Conservation (phyloP, 306 rosid species). For the Gastrolobium bilobum region DNA sequence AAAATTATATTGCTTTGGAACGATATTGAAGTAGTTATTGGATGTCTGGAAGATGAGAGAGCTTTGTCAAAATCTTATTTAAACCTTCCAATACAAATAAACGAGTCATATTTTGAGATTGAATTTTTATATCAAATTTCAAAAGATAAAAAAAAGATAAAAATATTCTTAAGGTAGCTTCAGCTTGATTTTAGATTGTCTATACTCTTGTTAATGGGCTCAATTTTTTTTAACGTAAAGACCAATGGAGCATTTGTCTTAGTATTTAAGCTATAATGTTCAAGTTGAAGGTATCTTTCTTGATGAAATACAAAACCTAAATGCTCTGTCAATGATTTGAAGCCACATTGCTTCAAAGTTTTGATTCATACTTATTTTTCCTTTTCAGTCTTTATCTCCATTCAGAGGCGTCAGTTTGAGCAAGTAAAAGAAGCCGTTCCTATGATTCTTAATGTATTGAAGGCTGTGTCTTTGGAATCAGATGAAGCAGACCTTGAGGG, state of each 20-base stretch:
- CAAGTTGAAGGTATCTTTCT: conserved; percentile 25
- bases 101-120: conserved; percentile 8
- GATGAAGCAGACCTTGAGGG: conserved; percentile 63
- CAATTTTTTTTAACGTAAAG: not conserved
- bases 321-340: conserved; percentile 45
- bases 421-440: conserved; percentile 78
- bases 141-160: not conserved
- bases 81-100: conserved; percentile 16
- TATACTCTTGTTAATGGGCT: conserved; percentile 7
- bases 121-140: conserved; percentile 23
- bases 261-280: conserved; percentile 19
- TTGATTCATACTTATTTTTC: conserved; percentile 41
- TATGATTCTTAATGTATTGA: conserved; percentile 75
- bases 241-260: conserved; percentile 7
- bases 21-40: not conserved
- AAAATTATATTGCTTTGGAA: conserved; percentile 2
- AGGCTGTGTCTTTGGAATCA: conserved; percentile 62
- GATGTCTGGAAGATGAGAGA: conserved; percentile 19
- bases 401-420: conserved; percentile 85
- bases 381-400: conserved; percentile 75
- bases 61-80: conserved; percentile 10
- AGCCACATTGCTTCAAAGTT: conserved; percentile 31
- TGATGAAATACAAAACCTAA: conserved; percentile 39
- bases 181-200: conserved; percentile 28
- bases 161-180: conserved; percentile 3